A percentile compares a stretch with the other conserved stretches of the same genome.
These are phyloP conservation scores for Fusarium domesticum DNA, from an alignment of 2,329 filamentous ascomycete species.

Conservation along the genomic window DNA sequence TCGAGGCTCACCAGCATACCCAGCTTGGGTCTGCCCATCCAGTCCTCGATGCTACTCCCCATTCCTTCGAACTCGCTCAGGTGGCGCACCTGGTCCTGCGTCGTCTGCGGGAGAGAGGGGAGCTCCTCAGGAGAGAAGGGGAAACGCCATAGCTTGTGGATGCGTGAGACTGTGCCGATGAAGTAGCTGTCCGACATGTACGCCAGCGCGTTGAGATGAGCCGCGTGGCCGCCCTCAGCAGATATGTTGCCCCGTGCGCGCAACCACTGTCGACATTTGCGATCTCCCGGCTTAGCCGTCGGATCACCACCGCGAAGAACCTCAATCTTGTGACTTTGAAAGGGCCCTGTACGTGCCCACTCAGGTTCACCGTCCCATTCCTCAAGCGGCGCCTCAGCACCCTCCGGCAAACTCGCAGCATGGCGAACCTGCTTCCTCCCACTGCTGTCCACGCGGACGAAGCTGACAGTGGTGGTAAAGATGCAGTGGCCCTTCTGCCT, in stretches of 20 bases:
- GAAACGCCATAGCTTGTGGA: slow-evolving; percentile 78
- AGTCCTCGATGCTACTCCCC: slow-evolving; percentile 43
- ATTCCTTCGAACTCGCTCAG: slow-evolving; percentile 44
- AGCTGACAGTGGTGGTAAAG: slow-evolving; percentile 93
- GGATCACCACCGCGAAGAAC: slow-evolving; percentile 36
- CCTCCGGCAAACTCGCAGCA: slow-evolving; percentile 56
- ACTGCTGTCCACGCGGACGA: slow-evolving; percentile 65
- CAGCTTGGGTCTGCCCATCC: slow-evolving; percentile 53
- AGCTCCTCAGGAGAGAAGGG: slow-evolving; percentile 53
- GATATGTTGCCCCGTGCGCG: slow-evolving; percentile 73
- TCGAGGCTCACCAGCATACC: slow-evolving; percentile 87
- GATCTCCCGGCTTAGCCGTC: slow-evolving; percentile 57
- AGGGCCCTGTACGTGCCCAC: slow-evolving; percentile 50
- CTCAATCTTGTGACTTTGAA: slow-evolving; percentile 45
- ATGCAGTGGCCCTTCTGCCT: slow-evolving; percentile 84
- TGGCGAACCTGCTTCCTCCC: slow-evolving; percentile 59
- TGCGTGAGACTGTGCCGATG: slow-evolving; percentile 80
- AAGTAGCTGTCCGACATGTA: slow-evolving; percentile 95
- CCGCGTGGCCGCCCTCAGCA: slow-evolving; percentile 67
- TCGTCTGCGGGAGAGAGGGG: slow-evolving; percentile 45
- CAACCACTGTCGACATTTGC: slow-evolving; percentile 71
- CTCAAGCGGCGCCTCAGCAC: slow-evolving; percentile 37
- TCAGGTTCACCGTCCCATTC: slow-evolving; percentile 44
- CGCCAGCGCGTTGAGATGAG: slow-evolving; percentile 82
- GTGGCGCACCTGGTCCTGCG: slow-evolving; percentile 36